These are phyloP conservation scores for Thyridium curvatum DNA, from an alignment of 2,329 filamentous ascomycete genomes.

Conservation along the genomic window DNA sequence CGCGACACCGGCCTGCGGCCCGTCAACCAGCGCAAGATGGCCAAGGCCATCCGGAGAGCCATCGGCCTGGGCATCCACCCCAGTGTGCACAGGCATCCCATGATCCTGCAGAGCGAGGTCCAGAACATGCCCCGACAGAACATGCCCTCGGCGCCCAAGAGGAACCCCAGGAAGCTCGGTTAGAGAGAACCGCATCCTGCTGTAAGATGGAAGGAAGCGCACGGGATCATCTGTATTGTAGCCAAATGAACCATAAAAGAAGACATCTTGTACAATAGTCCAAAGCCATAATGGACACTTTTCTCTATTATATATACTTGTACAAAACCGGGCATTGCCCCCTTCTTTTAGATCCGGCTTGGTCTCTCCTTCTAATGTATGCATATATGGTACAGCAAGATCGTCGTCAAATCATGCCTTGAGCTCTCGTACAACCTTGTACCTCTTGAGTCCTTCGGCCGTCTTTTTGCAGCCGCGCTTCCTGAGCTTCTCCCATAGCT, in stretches of 20 bases:
- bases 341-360: no score
- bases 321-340: not conserved
- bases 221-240: slow-evolving; percentile 6
- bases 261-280: slow-evolving; percentile 2
- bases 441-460: slow-evolving; percentile 37
- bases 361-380: not conserved
- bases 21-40: slow-evolving; percentile 87
- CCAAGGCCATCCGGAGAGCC: slow-evolving; percentile 83
- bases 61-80: slow-evolving; percentile 91
- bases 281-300: slow-evolving; percentile 3
- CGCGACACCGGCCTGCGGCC: slow-evolving; percentile 72
- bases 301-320: slow-evolving; percentile 4
- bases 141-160: no score
- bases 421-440: slow-evolving; percentile 41
- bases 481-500: slow-evolving; percentile 62
- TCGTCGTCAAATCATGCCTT: slow-evolving; percentile 31
- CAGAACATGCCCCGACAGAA: slow-evolving; percentile 2
- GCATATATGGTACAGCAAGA: slow-evolving; percentile 1
- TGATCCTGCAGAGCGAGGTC: slow-evolving; percentile 53
- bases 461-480: slow-evolving; percentile 37
- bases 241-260: not conserved
- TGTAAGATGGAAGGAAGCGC: slow-evolving; percentile 5
- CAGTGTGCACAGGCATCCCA: slow-evolving; percentile 82
- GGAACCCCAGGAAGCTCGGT: not conserved
- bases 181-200: slow-evolving; percentile 10